Base-by-base conservation (phyloP, 2,329 filamentous ascomycete species). In the Neofusicoccum sp. region DNA sequence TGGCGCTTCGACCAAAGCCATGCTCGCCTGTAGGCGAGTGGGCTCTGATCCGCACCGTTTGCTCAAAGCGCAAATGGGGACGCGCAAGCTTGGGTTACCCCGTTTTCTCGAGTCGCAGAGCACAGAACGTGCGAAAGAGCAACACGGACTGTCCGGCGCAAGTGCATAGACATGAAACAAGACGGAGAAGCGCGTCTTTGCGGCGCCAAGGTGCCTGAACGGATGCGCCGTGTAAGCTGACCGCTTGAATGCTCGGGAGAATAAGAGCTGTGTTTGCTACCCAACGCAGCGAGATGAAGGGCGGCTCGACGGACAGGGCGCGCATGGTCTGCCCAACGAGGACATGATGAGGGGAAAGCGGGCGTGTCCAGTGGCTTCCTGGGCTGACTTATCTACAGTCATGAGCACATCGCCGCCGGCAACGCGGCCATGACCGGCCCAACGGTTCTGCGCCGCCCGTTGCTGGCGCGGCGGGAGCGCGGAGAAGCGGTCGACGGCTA, bases 161-260 rank as follows among this genome's bases (percentile, higher is more conserved):
- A 44, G 22, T 44, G 41, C 22, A 9, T 28, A 47, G 12, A 47
- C n/a, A 47, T 16, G 41, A 44, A 22, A 44, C 41, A n/a, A 44
- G 41, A 44, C 41, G n/a, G 22, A n/a, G n/a, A n/a, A n/a, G 22
- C 7, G 22, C 41, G 4, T n/a, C 8, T 47, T 12, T 49, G 5
- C 29, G 16, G 16, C 45, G 12, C 28, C 11, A n/a, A 31, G 6
- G 45, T 49, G 45, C 45, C 45, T 49, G 45, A 34, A 49, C 34
- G 28, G 28, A 8, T 11, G 16, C 44, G 44, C 44, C 14, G 45
- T 11, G 37, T 56, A 56, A 56, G 52, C 52, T 56, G 52, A 56
- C 39, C 4, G 28, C 52, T 34, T 33, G 52, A 22, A 47, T 47
- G n/a, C n/a, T 8, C 16, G 8, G 44, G 22, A 29, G 16, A 28